Base-by-base conservation (phyloP, 1,139 yeast species). In the Suhomyces maxii region DNA sequence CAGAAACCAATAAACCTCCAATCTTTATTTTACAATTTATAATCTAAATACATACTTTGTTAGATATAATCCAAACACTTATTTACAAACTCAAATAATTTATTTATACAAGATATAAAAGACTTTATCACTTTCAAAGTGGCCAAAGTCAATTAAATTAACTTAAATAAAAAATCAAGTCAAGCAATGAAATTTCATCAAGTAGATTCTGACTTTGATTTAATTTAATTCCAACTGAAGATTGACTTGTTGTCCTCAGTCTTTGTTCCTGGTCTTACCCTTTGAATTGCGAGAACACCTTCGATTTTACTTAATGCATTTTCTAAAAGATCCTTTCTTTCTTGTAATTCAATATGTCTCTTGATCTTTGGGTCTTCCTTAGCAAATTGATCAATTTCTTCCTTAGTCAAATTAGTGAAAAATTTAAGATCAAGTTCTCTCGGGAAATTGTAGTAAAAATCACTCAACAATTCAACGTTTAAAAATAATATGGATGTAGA, bases 371-470 rank as follows among this genome's bases (percentile, higher is more conserved):
- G 95, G 68, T 95, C 99, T 65, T 95, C 98, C 59, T 89, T 89
- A 1, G 99, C 99, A 70, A 91, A 89, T 49, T 71, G 70, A 59
- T 91, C 98, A 49, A 93, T 78, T 60, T 91, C 95, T 45, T 89
- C 96, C 43, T 76, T 76, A 9, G 82, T 73, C 58, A 93, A 71
- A 43, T 76, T 76, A 51, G 74, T 76, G 50, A 87, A 83, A 51
- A 95, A 77, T 53, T 84, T 82, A 47, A 76, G 74, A 65, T 95
- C 99, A 52, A 95, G 75, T 63, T 90, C 97, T 47, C 98, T 79
- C 1, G 99, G 99, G 69, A 95, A 93, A 59, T 89, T 90, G 67
- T 95, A 93, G 66, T 91, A 93, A 61, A 95, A 95, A 67, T 95
- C 99, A 55, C 96, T 86, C 54, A 95, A 73, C 41, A 95, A 73